Conservation (phyloP, 306 rosid genomes). For the Inga leiocalycina region DNA sequence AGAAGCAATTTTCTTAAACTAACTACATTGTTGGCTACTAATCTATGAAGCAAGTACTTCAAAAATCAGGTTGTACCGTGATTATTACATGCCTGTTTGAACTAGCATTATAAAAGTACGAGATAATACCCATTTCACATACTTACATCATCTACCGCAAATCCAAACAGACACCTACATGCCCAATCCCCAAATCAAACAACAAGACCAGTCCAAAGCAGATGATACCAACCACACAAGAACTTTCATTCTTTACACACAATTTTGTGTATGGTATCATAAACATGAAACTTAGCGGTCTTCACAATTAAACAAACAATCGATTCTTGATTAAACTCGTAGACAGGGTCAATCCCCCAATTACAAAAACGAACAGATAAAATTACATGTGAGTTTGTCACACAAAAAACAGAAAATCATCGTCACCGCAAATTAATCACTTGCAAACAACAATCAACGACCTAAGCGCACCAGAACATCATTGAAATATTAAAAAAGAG, state of each 20-base stretch:
- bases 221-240: not conserved
- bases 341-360: not conserved
- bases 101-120: too few species aligned
- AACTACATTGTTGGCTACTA: conserved; percentile 5
- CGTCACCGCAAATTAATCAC: not conserved
- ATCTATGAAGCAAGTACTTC: not conserved
- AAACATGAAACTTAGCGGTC: too few species aligned
- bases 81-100: too few species aligned
- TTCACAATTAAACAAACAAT: not conserved
- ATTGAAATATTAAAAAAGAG: not conserved
- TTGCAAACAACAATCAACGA: not conserved
- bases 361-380: not conserved
- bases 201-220: not conserved
- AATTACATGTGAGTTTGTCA: not conserved
- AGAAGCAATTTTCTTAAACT: conserved; percentile 2
- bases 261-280: not conserved
- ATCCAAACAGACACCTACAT: not conserved
- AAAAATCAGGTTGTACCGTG: not conserved
- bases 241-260: conserved; percentile 5
- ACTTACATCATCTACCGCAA: too few species aligned
- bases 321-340: not conserved
- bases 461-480: not conserved
- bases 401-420: not conserved
- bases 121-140: too few species aligned
- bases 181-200: not conserved